Percentiles rank a stretch among this genome's conserved stretches.
phyloP scores from a whole-genome alignment of 345 rosid genomes.

The Ailanthus altissimus region DNA sequence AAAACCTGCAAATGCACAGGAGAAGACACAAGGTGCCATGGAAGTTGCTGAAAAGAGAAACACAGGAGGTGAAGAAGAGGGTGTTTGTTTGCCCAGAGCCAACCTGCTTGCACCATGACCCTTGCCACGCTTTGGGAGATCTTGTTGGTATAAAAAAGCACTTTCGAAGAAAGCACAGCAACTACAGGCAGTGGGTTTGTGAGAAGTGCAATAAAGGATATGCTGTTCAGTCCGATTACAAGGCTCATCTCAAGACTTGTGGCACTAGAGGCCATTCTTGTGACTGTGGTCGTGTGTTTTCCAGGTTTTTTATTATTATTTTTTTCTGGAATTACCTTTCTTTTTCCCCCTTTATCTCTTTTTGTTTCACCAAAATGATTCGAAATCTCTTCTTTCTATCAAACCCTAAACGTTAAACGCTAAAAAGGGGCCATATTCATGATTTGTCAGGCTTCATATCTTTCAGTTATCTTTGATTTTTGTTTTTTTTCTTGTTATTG shows the following conservation, averaged over 20 bases:
- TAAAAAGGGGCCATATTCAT: too few relatives aligned
- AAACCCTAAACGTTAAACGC: conserved; percentile 26
- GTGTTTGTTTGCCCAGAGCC: conserved; percentile 85
- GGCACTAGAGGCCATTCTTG: conserved; percentile 90
- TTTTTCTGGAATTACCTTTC: neutral
- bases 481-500: neutral
- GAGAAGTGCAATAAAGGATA: conserved; percentile 78
- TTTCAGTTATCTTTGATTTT: neutral
- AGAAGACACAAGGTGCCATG: conserved; percentile 87
- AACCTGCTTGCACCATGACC: conserved; percentile 78
- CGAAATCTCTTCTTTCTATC: neutral
- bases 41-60: conserved; percentile 80
- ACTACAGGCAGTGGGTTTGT: conserved; percentile 81
- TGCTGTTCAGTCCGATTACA: conserved; percentile 88
- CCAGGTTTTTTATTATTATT: conserved; percentile 72
- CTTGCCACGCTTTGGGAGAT: conserved; percentile 85
- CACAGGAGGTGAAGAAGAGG: conserved; percentile 64
- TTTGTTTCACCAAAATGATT: neutral
- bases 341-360: neutral
- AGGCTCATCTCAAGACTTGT: conserved; percentile 87
- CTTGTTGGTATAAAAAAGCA: conserved; percentile 86
- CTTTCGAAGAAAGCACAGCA: conserved; percentile 75
- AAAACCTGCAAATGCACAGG: conserved; percentile 87
- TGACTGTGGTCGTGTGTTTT: conserved; percentile 89
- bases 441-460: neutral